These are phyloP conservation scores for Mycena albidolilacea DNA, from an alignment of 768 basidiomycete genomes.

Conservation along the genomic window DNA sequence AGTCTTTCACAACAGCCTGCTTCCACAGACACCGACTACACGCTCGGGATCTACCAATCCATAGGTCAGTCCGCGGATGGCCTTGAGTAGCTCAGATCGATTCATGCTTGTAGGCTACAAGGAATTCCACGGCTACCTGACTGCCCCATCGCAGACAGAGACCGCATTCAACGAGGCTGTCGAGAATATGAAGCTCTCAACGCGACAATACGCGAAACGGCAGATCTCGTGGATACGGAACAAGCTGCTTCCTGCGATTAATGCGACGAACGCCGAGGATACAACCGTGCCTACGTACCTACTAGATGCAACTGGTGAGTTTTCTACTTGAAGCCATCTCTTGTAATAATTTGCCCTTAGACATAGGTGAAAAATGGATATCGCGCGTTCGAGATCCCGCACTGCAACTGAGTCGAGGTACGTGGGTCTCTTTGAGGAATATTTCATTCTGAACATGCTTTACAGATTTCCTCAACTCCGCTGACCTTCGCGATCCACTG, in stretches of 20 bases:
- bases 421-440: slow-evolving; percentile 18
- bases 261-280: slow-evolving; percentile 60
- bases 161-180: slow-evolving; percentile 68
- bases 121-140: slow-evolving; percentile 84
- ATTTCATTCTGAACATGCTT: slow-evolving; percentile 2
- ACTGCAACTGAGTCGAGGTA: slow-evolving; percentile 64
- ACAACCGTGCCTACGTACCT: slow-evolving; percentile 61
- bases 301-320: slow-evolving; percentile 78
- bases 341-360: slow-evolving; percentile 47
- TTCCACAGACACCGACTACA: slow-evolving; percentile 65
- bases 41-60: slow-evolving; percentile 92
- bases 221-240: slow-evolving; percentile 95
- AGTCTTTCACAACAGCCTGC: slow-evolving; percentile 22
- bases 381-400: slow-evolving; percentile 68
- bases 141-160: slow-evolving; percentile 55
- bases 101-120: slow-evolving; percentile 79
- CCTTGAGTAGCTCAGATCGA: slow-evolving; percentile 4
- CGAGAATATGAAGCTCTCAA: slow-evolving; percentile 88
- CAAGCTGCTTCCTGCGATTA: slow-evolving; percentile 85
- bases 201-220: slow-evolving; percentile 91
- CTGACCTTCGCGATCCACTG: slow-evolving; percentile 68
- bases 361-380: slow-evolving; percentile 72
- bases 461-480: slow-evolving; percentile 69
- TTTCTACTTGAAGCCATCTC: not conserved
- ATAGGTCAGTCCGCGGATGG: slow-evolving; percentile 71